These are phyloP conservation scores for Phytopythium delawarense DNA, from an alignment of 352 stramenopile genomes.

Conservation along the genomic window DNA sequence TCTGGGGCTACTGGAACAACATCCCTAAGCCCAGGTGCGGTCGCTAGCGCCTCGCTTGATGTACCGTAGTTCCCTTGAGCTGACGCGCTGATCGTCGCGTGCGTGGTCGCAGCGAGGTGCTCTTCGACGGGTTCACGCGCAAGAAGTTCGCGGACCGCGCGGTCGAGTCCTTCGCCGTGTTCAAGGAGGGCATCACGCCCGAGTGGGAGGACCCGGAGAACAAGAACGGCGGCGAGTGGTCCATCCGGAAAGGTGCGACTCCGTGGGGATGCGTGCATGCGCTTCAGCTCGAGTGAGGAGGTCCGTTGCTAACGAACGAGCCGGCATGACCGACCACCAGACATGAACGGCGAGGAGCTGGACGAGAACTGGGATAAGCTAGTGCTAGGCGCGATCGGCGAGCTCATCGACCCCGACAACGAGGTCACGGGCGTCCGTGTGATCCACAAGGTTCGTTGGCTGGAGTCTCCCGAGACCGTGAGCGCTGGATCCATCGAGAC, in stretches of 20 bases:
- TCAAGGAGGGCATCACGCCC: slow-evolving; percentile 87
- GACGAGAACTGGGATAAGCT: slow-evolving; percentile 89
- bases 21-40: slow-evolving; percentile 82
- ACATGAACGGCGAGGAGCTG: slow-evolving; percentile 66
- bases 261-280: neutral
- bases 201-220: slow-evolving; percentile 91
- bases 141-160: slow-evolving; percentile 92
- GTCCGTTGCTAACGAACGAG: neutral
- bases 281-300: too few relatives aligned
- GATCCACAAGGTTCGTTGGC: slow-evolving; percentile 77
- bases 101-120: slow-evolving; percentile 43
- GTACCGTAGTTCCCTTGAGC: too few relatives aligned
- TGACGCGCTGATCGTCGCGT: neutral
- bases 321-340: slow-evolving; percentile 18
- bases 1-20: slow-evolving; percentile 91
- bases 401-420: slow-evolving; percentile 81
- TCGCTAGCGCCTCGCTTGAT: neutral
- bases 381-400: slow-evolving; percentile 87
- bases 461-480: neutral
- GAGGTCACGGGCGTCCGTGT: slow-evolving; percentile 90
- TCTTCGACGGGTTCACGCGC: slow-evolving; percentile 78
- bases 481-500: neutral
- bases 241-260: slow-evolving; percentile 62
- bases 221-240: slow-evolving; percentile 86
- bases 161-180: slow-evolving; percentile 93